Evolutionary conservation across 2,329 filamentous ascomycete genomes (phyloP).

Genomic region (Monosporascus sp.): DNA sequence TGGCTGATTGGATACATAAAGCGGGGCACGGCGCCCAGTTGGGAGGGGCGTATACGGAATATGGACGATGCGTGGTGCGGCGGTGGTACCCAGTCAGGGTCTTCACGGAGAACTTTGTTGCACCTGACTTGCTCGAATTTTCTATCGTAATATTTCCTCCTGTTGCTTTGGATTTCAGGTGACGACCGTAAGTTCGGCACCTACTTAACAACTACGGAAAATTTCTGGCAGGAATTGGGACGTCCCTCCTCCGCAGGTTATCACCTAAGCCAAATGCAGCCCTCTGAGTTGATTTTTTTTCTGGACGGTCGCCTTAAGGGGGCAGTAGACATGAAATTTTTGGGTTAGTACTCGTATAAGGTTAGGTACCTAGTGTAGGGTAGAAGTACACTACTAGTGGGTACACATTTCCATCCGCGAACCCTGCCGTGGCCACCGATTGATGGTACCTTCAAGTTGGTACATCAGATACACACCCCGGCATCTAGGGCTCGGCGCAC

Average conservation of each 20-base stretch:
- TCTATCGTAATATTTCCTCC: too few relatives aligned
- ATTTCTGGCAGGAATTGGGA: not conserved
- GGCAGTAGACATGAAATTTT: not conserved
- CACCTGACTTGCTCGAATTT: not conserved
- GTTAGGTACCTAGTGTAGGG: too few relatives aligned
- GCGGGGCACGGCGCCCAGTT: not conserved
- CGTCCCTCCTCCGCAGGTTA: slow-evolving; percentile 3
- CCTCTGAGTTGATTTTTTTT: not conserved
- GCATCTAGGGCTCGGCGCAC: not conserved
- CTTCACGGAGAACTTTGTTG: not conserved
- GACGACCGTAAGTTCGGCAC: too few relatives aligned
- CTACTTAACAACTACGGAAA: too few relatives aligned
- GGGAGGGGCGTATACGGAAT: not conserved
- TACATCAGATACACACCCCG: slow-evolving; percentile 2
- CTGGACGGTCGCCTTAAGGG: not conserved
- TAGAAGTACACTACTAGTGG: too few relatives aligned
- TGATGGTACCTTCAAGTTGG: too few relatives aligned
- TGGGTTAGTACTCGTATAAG: not conserved
- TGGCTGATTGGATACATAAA: not conserved
- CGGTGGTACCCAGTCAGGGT: not conserved
- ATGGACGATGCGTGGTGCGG: not conserved
- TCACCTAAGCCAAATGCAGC: not conserved
- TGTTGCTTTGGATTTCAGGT: too few relatives aligned
- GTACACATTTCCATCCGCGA: too few relatives aligned
- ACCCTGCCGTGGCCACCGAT: too few relatives aligned